phyloP scores from a whole-genome alignment of 2,329 filamentous ascomycete genomes.

The Arachnopeziza araneosa region DNA sequence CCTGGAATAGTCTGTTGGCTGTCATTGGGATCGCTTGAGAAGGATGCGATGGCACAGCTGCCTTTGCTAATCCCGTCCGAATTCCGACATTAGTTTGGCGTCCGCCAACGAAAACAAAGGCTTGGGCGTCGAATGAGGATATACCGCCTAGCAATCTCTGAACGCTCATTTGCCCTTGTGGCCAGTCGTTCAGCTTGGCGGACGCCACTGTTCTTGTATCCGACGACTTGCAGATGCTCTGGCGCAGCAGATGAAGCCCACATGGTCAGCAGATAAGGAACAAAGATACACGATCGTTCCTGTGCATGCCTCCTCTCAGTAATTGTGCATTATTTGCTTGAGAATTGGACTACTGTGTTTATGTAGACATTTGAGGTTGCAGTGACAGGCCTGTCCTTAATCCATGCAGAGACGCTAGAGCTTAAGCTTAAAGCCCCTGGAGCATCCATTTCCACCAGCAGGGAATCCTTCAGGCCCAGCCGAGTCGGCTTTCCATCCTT shows the following conservation, averaged over 20 bases:
- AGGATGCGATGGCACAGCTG: background rate
- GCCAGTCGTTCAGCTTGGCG: background rate
- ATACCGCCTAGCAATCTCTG: background rate
- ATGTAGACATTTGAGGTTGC: no score
- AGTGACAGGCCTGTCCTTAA: no score
- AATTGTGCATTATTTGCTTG: no score
- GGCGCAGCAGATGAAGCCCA: background rate
- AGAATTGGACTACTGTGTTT: no score
- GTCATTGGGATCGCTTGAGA: background rate
- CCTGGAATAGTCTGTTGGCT: background rate
- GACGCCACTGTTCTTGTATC: background rate
- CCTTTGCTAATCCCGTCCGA: background rate
- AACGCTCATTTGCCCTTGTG: background rate
- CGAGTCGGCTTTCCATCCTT: no score
- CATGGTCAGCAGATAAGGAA: background rate
- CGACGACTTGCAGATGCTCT: background rate
- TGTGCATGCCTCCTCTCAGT: no score
- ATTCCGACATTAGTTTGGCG: background rate
- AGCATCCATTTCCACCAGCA: background rate
- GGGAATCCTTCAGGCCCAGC: no score
- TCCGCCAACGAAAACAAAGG: background rate
- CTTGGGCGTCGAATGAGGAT: background rate
- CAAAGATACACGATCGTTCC: no score
- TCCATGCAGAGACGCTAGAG: background rate
- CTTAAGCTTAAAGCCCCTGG: background rate